Evolutionary conservation across 129 eudicot species (phyloP).

Genomic region (Artemisia tridentata): DNA sequence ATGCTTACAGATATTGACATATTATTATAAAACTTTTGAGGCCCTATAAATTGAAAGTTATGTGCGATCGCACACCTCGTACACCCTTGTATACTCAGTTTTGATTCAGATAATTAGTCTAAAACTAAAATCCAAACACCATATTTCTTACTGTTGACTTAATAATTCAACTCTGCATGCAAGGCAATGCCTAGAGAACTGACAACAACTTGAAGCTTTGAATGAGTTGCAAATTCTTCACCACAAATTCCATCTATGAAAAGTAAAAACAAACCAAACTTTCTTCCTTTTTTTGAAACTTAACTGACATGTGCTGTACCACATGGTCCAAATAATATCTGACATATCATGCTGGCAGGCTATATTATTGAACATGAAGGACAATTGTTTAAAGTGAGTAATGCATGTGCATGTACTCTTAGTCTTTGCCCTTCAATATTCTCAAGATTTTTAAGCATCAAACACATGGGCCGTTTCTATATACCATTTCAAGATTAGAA

Average conservation of each 20-base stretch:
- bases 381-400: slow-evolving; percentile 18
- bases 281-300: slow-evolving; percentile 8
- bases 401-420: slow-evolving; percentile 30
- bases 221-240: slow-evolving; percentile 11
- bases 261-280: slow-evolving; percentile 16
- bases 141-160: too few species aligned
- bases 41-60: too few species aligned
- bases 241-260: slow-evolving; percentile 7
- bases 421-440: background rate
- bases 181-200: too few species aligned
- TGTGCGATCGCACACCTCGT: too few species aligned
- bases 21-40: too few species aligned
- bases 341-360: slow-evolving; percentile 29
- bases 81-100: too few species aligned
- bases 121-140: too few species aligned
- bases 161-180: too few species aligned
- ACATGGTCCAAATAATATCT: slow-evolving; percentile 34
- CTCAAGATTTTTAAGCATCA: slow-evolving; percentile 22
- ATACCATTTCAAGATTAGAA: background rate
- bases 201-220: slow-evolving; percentile 1
- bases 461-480: slow-evolving; percentile 25
- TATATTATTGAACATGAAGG: slow-evolving; percentile 23
- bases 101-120: too few species aligned
- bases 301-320: slow-evolving; percentile 33
- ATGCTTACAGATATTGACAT: too few species aligned